Evolutionary conservation across 805 yeast genomes (phyloP), one percentile per base, ranked within the genome.

Genomic region (Yamadazyma endophytica): DNA sequence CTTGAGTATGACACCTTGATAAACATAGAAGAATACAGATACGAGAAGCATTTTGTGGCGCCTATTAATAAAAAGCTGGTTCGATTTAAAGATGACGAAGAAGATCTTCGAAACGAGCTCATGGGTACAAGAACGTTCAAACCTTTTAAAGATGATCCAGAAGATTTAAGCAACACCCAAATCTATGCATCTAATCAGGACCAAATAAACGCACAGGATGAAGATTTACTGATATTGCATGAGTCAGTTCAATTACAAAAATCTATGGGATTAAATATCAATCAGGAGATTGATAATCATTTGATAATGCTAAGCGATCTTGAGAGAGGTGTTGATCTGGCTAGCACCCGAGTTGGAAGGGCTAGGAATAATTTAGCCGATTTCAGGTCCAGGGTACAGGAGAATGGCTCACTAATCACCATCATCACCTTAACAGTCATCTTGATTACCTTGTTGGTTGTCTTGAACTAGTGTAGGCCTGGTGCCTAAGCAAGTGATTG

Each of bases 141-240:
- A 37, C 69, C 70, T 0, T 65, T 59, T 37, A 48, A 42, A 13
- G 70, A 64, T 41, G 55, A 52, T 9, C 33, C 33, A 2, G 41
- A 36, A 11, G 36, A 28, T 22, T 43, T 44, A 16, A 43, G 57
- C 20, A 63, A 63, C 41, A 68, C 57, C 24, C 68, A 61, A 38
- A 30, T 66, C 28, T 66, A 60, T 49, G 68, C 69, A 6, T 57
- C 49, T 36, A 70, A 65, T 39, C 69, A 64, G 36, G 71, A 66
- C 42, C 57, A 52, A 26, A 28, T 66, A 12, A 37, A 64, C 23
- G 52, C 49, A 24, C 72, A 66, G 42, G 70, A 66, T 41, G 44
- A 54, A 17, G 50, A 51, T 34, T 47, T 66, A 33, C 66, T 56
- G 26, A 26, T 33, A 8, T 44, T 66, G 17, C 69, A 62, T 36